phyloP scores from a whole-genome alignment of 164 flowering plant genomes.

The Berberis thunbergii region DNA sequence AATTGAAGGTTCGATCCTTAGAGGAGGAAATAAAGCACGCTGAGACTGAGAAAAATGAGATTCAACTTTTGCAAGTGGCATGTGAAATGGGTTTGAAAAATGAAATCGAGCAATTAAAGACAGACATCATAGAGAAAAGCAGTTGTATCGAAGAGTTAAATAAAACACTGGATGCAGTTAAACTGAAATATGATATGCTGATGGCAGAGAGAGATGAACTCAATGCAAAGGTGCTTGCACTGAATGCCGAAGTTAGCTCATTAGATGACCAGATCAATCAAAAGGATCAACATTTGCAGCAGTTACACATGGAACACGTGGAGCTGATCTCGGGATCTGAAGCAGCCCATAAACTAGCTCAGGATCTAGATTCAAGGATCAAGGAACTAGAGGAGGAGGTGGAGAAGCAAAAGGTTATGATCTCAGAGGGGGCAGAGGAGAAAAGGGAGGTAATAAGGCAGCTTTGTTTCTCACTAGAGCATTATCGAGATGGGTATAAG shows the following conservation, averaged over 20 bases:
- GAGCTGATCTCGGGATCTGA: conserved; percentile 28
- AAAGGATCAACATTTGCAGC: conserved; percentile 39
- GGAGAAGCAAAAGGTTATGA: conserved; percentile 34
- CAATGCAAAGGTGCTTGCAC: conserved; percentile 20
- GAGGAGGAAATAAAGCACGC: background rate
- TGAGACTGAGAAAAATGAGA: conserved; percentile 24
- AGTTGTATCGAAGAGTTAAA: conserved; percentile 24
- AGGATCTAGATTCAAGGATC: conserved; percentile 19
- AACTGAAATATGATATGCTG: conserved; percentile 27
- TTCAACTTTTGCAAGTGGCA: conserved; percentile 13
- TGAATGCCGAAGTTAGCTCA: conserved; percentile 24
- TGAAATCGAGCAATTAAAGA: conserved; percentile 23
- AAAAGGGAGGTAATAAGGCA: conserved; percentile 85
- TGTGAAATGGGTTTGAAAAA: conserved; percentile 14
- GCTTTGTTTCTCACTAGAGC: conserved; percentile 71
- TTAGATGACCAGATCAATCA: conserved; percentile 29
- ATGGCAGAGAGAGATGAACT: conserved; percentile 42
- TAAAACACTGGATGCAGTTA: conserved; percentile 24
- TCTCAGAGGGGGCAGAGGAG: conserved; percentile 55
- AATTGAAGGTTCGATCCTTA: no score
- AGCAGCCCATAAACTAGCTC: conserved; percentile 21
- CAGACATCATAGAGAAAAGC: conserved; percentile 21
- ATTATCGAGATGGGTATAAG: conserved; percentile 45
- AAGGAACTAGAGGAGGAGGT: conserved; percentile 41
- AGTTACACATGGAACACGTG: conserved; percentile 33